A percentile compares a stretch with the other conserved stretches of the same genome.
These are phyloP conservation scores for Blastobotrys parvus DNA, from an alignment of 805 yeast species.

Conservation along the genomic window DNA sequence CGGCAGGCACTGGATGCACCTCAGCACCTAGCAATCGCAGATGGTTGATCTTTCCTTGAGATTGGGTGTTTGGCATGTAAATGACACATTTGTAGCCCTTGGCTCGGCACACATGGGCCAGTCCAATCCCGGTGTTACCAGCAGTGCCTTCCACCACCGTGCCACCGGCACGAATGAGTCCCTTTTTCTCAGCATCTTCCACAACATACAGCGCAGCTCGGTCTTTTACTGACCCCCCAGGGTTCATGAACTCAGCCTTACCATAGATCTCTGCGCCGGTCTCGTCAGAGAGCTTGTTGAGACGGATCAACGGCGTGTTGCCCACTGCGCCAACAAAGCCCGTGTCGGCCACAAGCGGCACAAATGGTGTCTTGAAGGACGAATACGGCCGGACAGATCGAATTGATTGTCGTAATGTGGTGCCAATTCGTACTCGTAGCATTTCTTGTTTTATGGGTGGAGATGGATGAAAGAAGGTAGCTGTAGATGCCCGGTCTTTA, in stretches of 20 bases:
- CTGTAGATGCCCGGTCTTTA: too few species aligned
- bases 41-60: constrained; percentile 69
- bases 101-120: constrained; percentile 69
- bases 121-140: constrained; percentile 92
- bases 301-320: constrained; percentile 76
- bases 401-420: too few species aligned
- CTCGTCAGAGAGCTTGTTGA: constrained; percentile 47
- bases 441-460: too few species aligned
- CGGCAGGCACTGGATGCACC: constrained; percentile 84
- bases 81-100: constrained; percentile 79
- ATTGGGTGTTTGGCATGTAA: constrained; percentile 87
- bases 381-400: neutral
- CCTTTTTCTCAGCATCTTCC: constrained; percentile 64
- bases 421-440: too few species aligned
- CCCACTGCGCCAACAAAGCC: constrained; percentile 85
- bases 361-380: constrained; percentile 35
- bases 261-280: constrained; percentile 72
- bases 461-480: too few species aligned
- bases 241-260: constrained; percentile 88
- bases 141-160: constrained; percentile 92
- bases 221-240: constrained; percentile 90
- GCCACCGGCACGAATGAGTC: constrained; percentile 60
- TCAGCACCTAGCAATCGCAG: constrained; percentile 74
- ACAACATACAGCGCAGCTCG: constrained; percentile 76
- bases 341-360: constrained; percentile 54